Conservation (phyloP, 306 rosid genomes). For the Vachellia pachyceras region DNA sequence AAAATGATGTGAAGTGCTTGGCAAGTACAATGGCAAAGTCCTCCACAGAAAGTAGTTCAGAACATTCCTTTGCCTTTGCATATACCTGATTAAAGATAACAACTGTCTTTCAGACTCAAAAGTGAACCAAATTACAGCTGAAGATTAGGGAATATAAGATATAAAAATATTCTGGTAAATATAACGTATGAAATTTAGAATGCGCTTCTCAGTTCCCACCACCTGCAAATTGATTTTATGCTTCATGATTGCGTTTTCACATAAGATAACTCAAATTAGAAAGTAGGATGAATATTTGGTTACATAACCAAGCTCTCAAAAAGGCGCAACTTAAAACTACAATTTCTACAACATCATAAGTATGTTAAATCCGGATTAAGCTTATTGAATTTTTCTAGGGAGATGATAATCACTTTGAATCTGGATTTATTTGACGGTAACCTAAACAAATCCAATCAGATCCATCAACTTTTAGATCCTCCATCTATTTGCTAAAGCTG, state of each 20-base stretch:
- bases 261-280: conserved; percentile 18
- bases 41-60: conserved; percentile 72
- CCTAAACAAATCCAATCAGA: neutral
- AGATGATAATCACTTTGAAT: neutral
- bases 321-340: conserved; percentile 19
- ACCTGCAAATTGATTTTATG: conserved; percentile 8
- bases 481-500: neutral
- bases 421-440: neutral
- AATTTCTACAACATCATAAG: neutral
- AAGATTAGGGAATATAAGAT: conserved; percentile 15
- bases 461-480: neutral
- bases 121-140: conserved; percentile 9
- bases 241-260: conserved; percentile 26
- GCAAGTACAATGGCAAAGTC: conserved; percentile 88
- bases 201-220: neutral
- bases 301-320: neutral
- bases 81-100: conserved; percentile 73
- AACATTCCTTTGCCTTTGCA: conserved; percentile 87
- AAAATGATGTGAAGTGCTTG: conserved; percentile 77
- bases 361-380: conserved; percentile 9
- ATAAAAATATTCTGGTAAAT: conserved; percentile 7
- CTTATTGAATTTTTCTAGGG: neutral
- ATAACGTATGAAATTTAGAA: neutral
- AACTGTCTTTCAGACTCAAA: conserved; percentile 32
- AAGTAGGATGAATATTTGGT: neutral